Conservation (phyloP, 2,329 filamentous ascomycete species). For the Diaporthe vaccinii region DNA sequence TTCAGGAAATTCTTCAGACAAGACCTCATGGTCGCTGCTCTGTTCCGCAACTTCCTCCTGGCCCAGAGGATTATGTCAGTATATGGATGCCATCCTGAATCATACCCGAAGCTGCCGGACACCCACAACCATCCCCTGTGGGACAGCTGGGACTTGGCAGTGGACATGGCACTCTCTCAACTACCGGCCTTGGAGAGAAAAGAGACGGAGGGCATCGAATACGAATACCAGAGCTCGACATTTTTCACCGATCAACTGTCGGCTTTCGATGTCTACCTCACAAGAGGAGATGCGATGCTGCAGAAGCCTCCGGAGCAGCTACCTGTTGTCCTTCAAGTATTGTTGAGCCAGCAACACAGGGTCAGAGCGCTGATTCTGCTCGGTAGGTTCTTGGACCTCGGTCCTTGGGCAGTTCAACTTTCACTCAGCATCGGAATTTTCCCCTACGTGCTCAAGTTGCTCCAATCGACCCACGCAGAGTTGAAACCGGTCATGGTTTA, state of each 20-base stretch:
- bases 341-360: constrained; percentile 94
- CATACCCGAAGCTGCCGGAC: constrained; percentile 90
- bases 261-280: constrained; percentile 95
- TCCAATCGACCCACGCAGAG: constrained; percentile 95
- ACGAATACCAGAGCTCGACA: constrained; percentile 93
- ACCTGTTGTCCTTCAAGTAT: constrained; percentile 94
- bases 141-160: constrained; percentile 97
- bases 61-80: constrained; percentile 96
- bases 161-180: constrained; percentile 94
- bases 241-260: constrained; percentile 98
- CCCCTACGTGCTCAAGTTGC: constrained; percentile 95
- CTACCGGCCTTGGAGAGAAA: constrained; percentile 86
- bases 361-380: constrained; percentile 91
- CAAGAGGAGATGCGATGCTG: constrained; percentile 82
- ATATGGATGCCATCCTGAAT: constrained; percentile 95
- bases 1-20: constrained; percentile 98
- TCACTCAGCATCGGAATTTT: constrained; percentile 98
- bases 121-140: constrained; percentile 95
- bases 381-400: constrained; percentile 93
- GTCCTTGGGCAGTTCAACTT: constrained; percentile 98
- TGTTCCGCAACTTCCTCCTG: constrained; percentile 96
- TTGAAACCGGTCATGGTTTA: constrained; percentile 99
- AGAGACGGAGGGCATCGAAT: constrained; percentile 79
- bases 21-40: constrained; percentile 97
- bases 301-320: constrained; percentile 94